Base-by-base conservation (phyloP, 345 rosid species). In the Lumnitzera littorea region DNA sequence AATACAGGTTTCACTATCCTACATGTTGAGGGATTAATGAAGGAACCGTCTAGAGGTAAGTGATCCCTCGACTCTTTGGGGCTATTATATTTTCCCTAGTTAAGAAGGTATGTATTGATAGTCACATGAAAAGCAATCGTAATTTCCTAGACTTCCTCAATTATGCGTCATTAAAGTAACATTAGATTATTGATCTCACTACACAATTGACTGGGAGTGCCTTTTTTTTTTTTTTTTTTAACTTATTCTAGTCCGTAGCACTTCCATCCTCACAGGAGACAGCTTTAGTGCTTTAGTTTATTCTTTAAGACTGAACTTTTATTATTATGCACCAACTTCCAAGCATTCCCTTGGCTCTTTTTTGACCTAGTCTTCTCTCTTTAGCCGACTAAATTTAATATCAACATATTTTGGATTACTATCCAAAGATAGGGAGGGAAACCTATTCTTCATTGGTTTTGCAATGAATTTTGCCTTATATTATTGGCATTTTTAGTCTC, bases 301-400 rank as follows among this genome's bases (percentile, higher is more conserved):
- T 63, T 46, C 31, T 41, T 51, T 55, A 31, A 8, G 53, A 46
- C 43, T 36, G 7, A 1, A 36, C 43, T 36, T 36, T 36, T 36
- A 53, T 51, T 16, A 51, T 58, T 17, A 24, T 56, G 74, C 84
- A 70, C 72, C 78, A 66, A 80, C 77, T 72, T 56, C 77, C 77
- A 76, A 60, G 77, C 68, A 67, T 68, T 60, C 56, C 13, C 65
- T 29, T 58, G 12, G 48, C 41, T 10, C 75, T 67, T 77, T 20
- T 76, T 76, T 76, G 79, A 74, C 79, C 64, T 52, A 24, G 10
- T 48, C 70, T 62, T 52, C 66, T 51, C 68, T 66, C 67, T 56
- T 48, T 50, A 50, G 54, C 60, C 29, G 4, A 10, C 11, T 11
- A 15, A 59, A 24, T 36, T 36, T 36, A 36, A 36, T 36, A 36